Percentiles rank a stretch among this genome's conserved stretches.
Conservation (phyloP, 2,329 filamentous ascomycete genomes). For the Furcasterigmium sp. region DNA sequence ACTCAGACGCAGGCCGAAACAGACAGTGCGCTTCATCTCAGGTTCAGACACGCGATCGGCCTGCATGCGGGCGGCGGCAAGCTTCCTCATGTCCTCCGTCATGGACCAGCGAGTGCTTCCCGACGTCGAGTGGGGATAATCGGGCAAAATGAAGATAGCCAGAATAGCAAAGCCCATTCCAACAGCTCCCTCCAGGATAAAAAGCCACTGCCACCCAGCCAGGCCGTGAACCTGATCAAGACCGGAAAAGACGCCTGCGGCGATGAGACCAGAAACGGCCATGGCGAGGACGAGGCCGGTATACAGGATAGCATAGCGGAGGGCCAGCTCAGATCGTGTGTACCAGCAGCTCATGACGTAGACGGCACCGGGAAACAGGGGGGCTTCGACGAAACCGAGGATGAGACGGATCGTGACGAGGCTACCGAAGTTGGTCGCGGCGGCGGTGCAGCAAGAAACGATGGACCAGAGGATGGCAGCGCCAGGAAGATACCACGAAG, state of each 20-base stretch:
- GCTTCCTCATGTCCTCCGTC: neutral
- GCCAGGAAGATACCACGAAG: neutral
- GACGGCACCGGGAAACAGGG: slow-evolving; percentile 12
- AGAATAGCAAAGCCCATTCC: slow-evolving; percentile 23
- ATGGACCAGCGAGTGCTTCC: neutral
- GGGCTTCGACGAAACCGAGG: slow-evolving; percentile 17
- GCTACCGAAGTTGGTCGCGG: slow-evolving; percentile 6
- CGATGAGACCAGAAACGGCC: neutral
- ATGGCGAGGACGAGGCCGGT: neutral
- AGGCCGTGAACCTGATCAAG: neutral
- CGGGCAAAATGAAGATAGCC: slow-evolving; percentile 14
- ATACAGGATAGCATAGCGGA: neutral
- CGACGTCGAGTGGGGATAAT: slow-evolving; percentile 10
- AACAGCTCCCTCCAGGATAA: slow-evolving; percentile 33
- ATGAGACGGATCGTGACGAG: slow-evolving; percentile 22
- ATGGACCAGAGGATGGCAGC: slow-evolving; percentile 14
- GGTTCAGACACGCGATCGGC: neutral
- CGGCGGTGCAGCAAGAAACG: slow-evolving; percentile 15
- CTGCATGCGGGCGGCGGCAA: neutral
- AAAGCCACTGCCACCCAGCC: slow-evolving; percentile 1
- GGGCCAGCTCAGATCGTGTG: slow-evolving; percentile 62
- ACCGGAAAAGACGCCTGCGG: neutral
- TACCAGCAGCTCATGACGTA: slow-evolving; percentile 50
- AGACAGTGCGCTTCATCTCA: slow-evolving; percentile 7
- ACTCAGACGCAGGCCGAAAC: slow-evolving; percentile 10